phyloP scores from a whole-genome alignment of 2,329 filamentous ascomycete species.

The Pseudohalonectria lignicola region DNA sequence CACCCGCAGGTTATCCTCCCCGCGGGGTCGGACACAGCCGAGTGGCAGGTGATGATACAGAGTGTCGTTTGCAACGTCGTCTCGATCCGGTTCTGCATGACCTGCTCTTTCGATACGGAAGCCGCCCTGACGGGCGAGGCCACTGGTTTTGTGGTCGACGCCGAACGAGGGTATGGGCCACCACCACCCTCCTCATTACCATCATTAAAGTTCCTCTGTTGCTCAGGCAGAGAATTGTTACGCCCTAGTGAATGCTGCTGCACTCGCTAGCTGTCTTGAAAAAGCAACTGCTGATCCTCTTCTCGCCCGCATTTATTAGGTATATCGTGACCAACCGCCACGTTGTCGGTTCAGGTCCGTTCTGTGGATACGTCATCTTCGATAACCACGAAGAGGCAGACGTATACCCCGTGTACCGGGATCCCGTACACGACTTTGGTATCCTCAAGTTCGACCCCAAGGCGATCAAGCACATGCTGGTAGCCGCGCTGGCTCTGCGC shows the following conservation, averaged over 20 bases:
- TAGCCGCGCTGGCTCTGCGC: slow-evolving; percentile 67
- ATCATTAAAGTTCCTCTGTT: too few relatives aligned
- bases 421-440: slow-evolving; percentile 97
- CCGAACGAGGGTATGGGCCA: slow-evolving; percentile 64
- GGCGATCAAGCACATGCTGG: slow-evolving; percentile 93
- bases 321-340: slow-evolving; percentile 85
- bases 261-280: too few relatives aligned
- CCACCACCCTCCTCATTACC: too few relatives aligned
- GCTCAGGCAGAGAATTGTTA: too few relatives aligned
- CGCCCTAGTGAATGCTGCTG: too few relatives aligned
- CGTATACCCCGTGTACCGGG: slow-evolving; percentile 91
- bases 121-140: slow-evolving; percentile 87
- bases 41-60: slow-evolving; percentile 92
- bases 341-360: slow-evolving; percentile 89
- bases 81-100: slow-evolving; percentile 98
- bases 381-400: slow-evolving; percentile 98
- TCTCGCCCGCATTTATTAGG: slow-evolving; percentile 17
- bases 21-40: slow-evolving; percentile 18
- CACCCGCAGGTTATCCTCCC: slow-evolving; percentile 10
- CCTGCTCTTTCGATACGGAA: slow-evolving; percentile 97
- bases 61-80: slow-evolving; percentile 91
- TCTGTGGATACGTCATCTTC: slow-evolving; percentile 97
- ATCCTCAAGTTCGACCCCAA: slow-evolving; percentile 94
- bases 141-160: slow-evolving; percentile 95
- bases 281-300: neutral